Evolutionary conservation across 2,329 filamentous ascomycete genomes (phyloP), one percentile per base, ranked within the genome.

Genomic region (Phialophora verrucosa): DNA sequence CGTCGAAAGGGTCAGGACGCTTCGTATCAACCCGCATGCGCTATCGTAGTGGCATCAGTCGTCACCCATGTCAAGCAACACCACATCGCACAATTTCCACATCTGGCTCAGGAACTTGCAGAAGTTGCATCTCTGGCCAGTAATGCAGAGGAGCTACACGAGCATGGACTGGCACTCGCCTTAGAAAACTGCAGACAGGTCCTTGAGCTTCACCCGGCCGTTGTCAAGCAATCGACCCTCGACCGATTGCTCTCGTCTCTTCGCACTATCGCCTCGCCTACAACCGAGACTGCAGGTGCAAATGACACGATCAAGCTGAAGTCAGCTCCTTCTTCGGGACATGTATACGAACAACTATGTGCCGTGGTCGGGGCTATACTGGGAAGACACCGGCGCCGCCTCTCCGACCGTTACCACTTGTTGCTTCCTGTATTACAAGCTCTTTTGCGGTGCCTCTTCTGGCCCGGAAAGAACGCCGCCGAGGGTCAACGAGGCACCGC

Each of bases 391-490:
- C 83, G 87, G 25, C 78, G 83, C 17, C 84, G 85, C 50, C 78
- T 89, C 10, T 83, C 84, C 42, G 86, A 86, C 7, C 85, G 87
- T 27, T 85, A 85, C 76, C 86, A 89, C 71, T 78, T 89, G 11
- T 76, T 89, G 17, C 76, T 88, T 5, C 80, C 82, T 0, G 77
- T 84, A 12, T 80, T 89, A 64, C 84, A 87, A 71, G 76, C 76
- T 12, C 80, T 89, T 1, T 75, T 89, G 1, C 78, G 80, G 62
- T 84, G 83, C 59, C 80, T 89, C 11, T 88, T 88, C 75, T 73
- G 79, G 78, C 4, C 82, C 1, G 67, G 65, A 4, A n/a, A 42
- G 6, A 50, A 42, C 7, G 20, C 62, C 7, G 49, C 60, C 11
- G 56, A 63, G 42, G 27, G 42, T 17, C 63, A 66, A 20, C 29